Conservation (phyloP, 176 grass and related monocot species). For the Bolboschoenus planiculmis region DNA sequence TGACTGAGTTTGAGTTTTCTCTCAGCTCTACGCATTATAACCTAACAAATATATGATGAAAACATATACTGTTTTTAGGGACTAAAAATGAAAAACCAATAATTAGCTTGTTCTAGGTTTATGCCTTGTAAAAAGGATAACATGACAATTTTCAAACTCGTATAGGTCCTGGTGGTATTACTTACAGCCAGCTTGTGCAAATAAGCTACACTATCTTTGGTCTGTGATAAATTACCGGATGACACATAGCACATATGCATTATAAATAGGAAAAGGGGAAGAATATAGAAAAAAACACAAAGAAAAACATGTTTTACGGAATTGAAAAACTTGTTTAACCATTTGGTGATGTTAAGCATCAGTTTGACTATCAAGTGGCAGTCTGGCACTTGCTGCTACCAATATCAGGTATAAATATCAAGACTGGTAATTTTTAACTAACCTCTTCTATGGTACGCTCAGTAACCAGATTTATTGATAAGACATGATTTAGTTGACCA, state of each 20-base stretch:
- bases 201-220: neutral
- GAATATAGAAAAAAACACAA: neutral
- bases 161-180: neutral
- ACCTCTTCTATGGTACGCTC: slow-evolving; percentile 91
- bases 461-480: slow-evolving; percentile 89
- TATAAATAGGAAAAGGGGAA: neutral
- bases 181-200: neutral
- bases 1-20: slow-evolving; percentile 82
- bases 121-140: neutral
- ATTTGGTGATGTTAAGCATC: neutral
- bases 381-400: neutral
- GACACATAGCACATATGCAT: neutral
- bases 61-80: neutral
- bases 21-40: slow-evolving; percentile 93
- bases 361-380: neutral
- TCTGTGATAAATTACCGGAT: neutral
- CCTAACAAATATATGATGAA: slow-evolving; percentile 27
- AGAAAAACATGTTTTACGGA: neutral
- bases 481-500: slow-evolving; percentile 87
- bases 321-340: neutral
- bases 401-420: neutral
- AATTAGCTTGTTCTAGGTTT: neutral
- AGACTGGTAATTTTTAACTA: neutral
- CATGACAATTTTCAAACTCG: neutral
- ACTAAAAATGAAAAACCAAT: neutral